phyloP scores from a whole-genome alignment of 805 yeast genomes.

The Nakazawaea sp. region DNA sequence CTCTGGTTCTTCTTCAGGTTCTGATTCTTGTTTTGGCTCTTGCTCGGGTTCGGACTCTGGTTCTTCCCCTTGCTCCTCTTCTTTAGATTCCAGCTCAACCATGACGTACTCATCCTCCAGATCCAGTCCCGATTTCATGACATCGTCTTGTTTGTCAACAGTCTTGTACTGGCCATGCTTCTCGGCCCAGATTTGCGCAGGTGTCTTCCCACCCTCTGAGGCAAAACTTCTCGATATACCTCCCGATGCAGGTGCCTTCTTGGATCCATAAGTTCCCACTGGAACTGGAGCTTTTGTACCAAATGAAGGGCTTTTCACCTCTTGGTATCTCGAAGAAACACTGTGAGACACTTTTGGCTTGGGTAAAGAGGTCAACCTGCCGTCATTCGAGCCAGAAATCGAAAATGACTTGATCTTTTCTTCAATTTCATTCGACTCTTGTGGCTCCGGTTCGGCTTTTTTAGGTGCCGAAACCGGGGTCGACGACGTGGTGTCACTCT shows the following conservation, averaged over 20 bases:
- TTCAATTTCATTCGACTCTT: slow-evolving; percentile 39
- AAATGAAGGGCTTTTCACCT: slow-evolving; percentile 28
- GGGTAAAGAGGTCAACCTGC: slow-evolving; percentile 54
- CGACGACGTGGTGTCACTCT: slow-evolving; percentile 38
- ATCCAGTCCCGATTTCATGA: slow-evolving; percentile 15
- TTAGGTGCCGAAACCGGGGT: slow-evolving; percentile 25
- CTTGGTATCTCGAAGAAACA: slow-evolving; percentile 42
- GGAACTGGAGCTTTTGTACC: slow-evolving; percentile 28
- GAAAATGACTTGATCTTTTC: slow-evolving; percentile 31
- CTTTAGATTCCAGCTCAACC: slow-evolving; percentile 13
- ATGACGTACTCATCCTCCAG: slow-evolving; percentile 4
- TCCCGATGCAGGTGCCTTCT: slow-evolving; percentile 42
- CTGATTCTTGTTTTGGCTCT: slow-evolving; percentile 2
- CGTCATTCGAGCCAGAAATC: slow-evolving; percentile 22
- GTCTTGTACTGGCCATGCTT: slow-evolving; percentile 62
- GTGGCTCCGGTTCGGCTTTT: slow-evolving; percentile 39
- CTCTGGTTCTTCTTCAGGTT: slow-evolving; percentile 11
- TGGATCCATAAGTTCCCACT: slow-evolving; percentile 22
- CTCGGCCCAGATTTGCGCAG: slow-evolving; percentile 96
- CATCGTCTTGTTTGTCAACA: slow-evolving; percentile 27
- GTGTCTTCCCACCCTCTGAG: slow-evolving; percentile 73
- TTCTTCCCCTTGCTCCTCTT: slow-evolving; percentile 20
- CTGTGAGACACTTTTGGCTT: slow-evolving; percentile 49
- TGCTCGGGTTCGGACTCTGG: slow-evolving; percentile 14
- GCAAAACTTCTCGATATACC: slow-evolving; percentile 61